Evolutionary conservation across 2,329 filamentous ascomycete species (phyloP).

Genomic region (Fusarium mundagurra): DNA sequence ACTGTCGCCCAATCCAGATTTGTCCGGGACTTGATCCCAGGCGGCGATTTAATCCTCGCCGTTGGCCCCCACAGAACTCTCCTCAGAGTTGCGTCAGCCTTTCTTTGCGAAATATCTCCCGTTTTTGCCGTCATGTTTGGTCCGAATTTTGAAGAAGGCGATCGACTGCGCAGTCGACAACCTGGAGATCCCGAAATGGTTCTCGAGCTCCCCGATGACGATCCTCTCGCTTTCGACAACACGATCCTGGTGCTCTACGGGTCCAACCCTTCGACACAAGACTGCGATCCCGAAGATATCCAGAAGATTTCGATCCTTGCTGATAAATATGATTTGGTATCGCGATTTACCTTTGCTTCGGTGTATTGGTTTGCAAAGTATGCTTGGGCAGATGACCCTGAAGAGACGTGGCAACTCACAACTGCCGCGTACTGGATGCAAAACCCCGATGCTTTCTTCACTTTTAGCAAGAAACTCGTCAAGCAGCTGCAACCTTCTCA

Average conservation of each 20-base stretch:
- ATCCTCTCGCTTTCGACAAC: conserved; percentile 1
- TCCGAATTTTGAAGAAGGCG: conserved; percentile 11
- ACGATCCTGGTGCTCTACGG: conserved; percentile 11
- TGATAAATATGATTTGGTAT: conserved; percentile 22
- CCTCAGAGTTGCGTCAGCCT: conserved; percentile 23
- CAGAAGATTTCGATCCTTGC: conserved; percentile 11
- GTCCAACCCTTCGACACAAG: not conserved
- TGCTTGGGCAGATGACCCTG: conserved; percentile 11
- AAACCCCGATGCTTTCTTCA: conserved; percentile 13
- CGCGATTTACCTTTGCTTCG: conserved; percentile 17
- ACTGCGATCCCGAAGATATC: conserved; percentile 9
- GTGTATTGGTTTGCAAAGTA: conserved; percentile 21
- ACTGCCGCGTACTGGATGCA: conserved; percentile 13
- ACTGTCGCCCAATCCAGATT: not conserved
- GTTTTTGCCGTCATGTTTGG: conserved; percentile 25
- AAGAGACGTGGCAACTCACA: conserved; percentile 21
- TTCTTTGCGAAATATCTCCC: conserved; percentile 32
- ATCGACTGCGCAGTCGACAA: not conserved
- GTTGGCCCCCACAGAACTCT: conserved; percentile 14
- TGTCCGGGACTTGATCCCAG: not conserved
- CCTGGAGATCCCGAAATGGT: not conserved
- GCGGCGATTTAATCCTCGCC: conserved; percentile 31
- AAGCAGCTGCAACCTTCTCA: conserved; percentile 11
- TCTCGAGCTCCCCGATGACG: conserved; percentile 17
- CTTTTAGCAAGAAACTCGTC: conserved; percentile 14